Evolutionary conservation across 352 stramenopile species (phyloP).

Genomic region (Globisporangium lucens): DNA sequence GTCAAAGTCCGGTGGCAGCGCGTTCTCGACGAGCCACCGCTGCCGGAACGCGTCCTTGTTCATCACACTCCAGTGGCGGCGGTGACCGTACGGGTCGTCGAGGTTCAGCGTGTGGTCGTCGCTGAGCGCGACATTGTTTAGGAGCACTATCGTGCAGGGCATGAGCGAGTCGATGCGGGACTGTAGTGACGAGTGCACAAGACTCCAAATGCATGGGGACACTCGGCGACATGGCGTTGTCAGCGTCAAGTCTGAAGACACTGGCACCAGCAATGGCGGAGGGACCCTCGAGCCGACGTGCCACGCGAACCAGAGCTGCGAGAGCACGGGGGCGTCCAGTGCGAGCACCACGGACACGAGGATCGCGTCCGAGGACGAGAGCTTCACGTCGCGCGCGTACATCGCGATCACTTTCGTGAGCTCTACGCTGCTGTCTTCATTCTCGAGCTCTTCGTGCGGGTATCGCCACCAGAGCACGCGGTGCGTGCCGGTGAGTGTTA

Average conservation of each 20-base stretch:
- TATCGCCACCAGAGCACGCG: slow-evolving; percentile 62
- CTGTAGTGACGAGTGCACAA: slow-evolving; percentile 34
- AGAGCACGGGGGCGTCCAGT: slow-evolving; percentile 53
- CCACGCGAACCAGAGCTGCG: slow-evolving; percentile 68
- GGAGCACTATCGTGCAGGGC: slow-evolving; percentile 46
- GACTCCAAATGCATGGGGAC: slow-evolving; percentile 27
- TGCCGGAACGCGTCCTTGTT: slow-evolving; percentile 50
- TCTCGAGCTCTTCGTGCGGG: slow-evolving; percentile 26
- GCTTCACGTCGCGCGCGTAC: slow-evolving; percentile 42
- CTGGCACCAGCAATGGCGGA: slow-evolving; percentile 21
- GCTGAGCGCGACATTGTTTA: slow-evolving; percentile 35
- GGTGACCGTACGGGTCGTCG: slow-evolving; percentile 40
- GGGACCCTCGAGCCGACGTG: slow-evolving; percentile 48
- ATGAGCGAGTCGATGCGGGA: slow-evolving; percentile 49
- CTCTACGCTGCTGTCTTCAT: slow-evolving; percentile 18
- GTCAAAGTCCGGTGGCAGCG: slow-evolving; percentile 40
- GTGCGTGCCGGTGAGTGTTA: slow-evolving; percentile 30
- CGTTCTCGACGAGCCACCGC: slow-evolving; percentile 25
- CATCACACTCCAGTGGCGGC: slow-evolving; percentile 47
- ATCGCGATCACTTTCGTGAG: slow-evolving; percentile 52
- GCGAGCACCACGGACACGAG: slow-evolving; percentile 58
- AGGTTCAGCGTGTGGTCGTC: slow-evolving; percentile 38
- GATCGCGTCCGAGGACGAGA: slow-evolving; percentile 62
- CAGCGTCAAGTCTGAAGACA: slow-evolving; percentile 10
- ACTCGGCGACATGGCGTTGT: slow-evolving; percentile 6